Percentiles rank a stretch among this genome's conserved stretches.
Conservation (phyloP, 257 asterid genomes). For the Coffea canephora region DNA sequence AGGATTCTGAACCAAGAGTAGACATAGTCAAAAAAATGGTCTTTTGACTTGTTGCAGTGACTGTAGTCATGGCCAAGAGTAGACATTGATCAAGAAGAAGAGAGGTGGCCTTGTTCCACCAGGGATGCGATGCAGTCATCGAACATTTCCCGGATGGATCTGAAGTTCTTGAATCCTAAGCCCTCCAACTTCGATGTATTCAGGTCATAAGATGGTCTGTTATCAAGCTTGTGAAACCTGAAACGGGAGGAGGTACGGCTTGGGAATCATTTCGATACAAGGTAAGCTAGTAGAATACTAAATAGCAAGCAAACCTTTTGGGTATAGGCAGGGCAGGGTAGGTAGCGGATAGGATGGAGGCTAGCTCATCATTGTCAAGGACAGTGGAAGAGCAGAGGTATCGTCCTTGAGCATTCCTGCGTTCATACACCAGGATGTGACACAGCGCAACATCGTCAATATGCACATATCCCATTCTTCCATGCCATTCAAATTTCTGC, state of each 20-base stretch:
- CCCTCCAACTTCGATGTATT: slow-evolving; percentile 48
- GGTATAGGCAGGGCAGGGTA: slow-evolving; percentile 71
- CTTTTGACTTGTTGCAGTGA: background rate
- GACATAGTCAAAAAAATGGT: too few species aligned
- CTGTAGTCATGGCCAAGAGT: background rate
- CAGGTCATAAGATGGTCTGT: slow-evolving; percentile 60
- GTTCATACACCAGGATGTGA: slow-evolving; percentile 74
- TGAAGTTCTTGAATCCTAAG: slow-evolving; percentile 62
- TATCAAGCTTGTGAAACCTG: slow-evolving; percentile 65
- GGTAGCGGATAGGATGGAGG: slow-evolving; percentile 44
- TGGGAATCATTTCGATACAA: too few species aligned
- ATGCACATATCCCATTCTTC: slow-evolving; percentile 95
- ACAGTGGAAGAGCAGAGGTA: slow-evolving; percentile 70
- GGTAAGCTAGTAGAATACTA: too few species aligned
- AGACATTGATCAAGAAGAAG: background rate
- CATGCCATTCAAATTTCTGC: slow-evolving; percentile 64
- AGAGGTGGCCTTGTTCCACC: slow-evolving; percentile 49
- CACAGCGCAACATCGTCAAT: slow-evolving; percentile 80
- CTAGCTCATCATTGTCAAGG: slow-evolving; percentile 55
- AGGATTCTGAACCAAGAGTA: too few species aligned
- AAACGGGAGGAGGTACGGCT: background rate
- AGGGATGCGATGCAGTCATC: slow-evolving; percentile 67
- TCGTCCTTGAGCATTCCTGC: slow-evolving; percentile 56
- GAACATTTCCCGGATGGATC: slow-evolving; percentile 72
- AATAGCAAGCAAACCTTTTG: slow-evolving; percentile 29